A percentile compares a stretch with the other conserved stretches of the same genome.
Conservation (phyloP, 2,329 filamentous ascomycete genomes). For the Pseudogymnoascus sp. region DNA sequence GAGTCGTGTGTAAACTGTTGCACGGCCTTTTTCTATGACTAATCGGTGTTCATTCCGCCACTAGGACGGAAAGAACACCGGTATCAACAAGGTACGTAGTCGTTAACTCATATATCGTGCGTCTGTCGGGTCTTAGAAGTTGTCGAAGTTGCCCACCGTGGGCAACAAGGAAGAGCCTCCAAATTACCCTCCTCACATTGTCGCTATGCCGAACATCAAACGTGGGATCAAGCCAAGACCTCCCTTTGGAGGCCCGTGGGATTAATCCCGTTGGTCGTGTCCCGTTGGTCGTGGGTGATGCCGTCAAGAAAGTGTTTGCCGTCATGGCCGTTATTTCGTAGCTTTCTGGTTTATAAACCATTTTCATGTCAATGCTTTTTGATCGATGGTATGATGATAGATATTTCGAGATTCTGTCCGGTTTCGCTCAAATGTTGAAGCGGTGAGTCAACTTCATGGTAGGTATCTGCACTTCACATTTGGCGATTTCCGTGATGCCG, state of each 20-base stretch:
- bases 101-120: neutral
- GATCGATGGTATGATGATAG: neutral
- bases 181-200: neutral
- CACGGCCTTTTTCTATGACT: neutral
- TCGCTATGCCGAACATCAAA: neutral
- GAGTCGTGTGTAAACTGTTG: neutral
- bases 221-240: neutral
- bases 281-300: neutral
- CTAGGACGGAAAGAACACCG: neutral
- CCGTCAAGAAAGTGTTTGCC: neutral
- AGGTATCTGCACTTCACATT: neutral
- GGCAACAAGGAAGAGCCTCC: neutral
- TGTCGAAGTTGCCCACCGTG: neutral
- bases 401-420: neutral
- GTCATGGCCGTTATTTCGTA: neutral
- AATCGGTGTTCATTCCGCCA: neutral
- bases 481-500: neutral
- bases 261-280: no score
- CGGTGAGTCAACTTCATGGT: neutral
- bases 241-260: no score
- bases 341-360: neutral
- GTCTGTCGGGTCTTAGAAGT: neutral
- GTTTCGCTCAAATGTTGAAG: neutral
- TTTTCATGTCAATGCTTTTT: neutral
- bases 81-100: neutral